Conservation (phyloP, 495 filamentous ascomycete species). For the Xylaria sp. region DNA sequence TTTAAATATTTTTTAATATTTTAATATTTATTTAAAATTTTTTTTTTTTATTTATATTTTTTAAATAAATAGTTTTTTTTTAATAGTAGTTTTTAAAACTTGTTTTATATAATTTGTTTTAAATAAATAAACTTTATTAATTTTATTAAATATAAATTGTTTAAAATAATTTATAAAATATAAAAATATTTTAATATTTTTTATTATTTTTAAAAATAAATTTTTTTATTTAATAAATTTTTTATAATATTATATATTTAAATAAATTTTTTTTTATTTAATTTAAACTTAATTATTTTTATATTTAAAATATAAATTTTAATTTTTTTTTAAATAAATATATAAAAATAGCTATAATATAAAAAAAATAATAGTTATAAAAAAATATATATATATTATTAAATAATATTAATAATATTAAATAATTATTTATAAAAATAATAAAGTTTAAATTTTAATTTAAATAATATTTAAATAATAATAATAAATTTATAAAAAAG, state of each 20-base stretch:
- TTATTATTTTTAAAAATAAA: neutral
- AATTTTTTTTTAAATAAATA: neutral
- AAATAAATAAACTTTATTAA: neutral
- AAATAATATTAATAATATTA: neutral
- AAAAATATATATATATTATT: constrained; percentile 3
- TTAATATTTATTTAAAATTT: neutral
- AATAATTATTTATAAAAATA: constrained; percentile 19
- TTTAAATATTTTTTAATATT: neutral
- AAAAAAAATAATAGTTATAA: neutral
- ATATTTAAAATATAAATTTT: neutral
- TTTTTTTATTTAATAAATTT: neutral
- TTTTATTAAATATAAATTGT: neutral
- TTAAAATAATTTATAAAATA: neutral
- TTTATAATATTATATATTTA: neutral
- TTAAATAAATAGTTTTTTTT: neutral
- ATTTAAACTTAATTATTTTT: neutral
- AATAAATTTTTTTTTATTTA: neutral
- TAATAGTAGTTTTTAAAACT: neutral
- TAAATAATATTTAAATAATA: neutral
- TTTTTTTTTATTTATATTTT: neutral
- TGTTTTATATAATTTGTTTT: neutral
- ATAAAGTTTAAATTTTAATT: neutral
- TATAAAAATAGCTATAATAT: neutral
- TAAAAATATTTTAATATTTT: constrained; percentile 4
- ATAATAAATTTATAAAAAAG: neutral